Percentiles rank a stretch among this genome's conserved stretches.
These are phyloP conservation scores for Cutaneotrichosporon sp. DNA, from an alignment of 1,284 basidiomycete species.

Conservation along the genomic window DNA sequence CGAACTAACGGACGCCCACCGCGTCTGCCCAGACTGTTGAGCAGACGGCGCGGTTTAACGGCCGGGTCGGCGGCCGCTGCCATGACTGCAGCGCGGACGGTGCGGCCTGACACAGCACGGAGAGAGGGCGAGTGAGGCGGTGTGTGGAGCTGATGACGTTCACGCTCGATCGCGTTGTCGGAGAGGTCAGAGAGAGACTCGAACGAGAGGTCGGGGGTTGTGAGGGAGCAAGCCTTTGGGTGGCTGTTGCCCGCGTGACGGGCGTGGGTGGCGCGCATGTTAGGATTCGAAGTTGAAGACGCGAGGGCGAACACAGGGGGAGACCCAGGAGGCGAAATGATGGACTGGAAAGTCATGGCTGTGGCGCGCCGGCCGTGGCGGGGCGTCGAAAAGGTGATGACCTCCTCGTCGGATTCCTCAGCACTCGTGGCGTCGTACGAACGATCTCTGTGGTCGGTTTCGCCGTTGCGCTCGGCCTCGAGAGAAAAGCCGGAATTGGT, in stretches of 20 bases:
- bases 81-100: not conserved
- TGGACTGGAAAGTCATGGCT: not conserved
- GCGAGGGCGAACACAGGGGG: not conserved
- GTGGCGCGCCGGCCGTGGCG: constrained; percentile 1
- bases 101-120: not conserved
- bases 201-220: constrained; percentile 1
- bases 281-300: no score
- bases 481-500: not conserved
- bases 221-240: not conserved
- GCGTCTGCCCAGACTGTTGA: not conserved
- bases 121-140: no score
- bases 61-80: not conserved
- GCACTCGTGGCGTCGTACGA: not conserved
- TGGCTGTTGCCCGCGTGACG: no score
- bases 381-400: constrained; percentile 5
- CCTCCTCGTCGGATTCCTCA: constrained; percentile 5
- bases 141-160: not conserved
- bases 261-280: no score
- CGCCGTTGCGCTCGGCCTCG: not conserved
- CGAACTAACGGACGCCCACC: not conserved
- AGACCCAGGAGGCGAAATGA: not conserved
- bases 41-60: not conserved
- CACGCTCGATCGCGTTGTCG: not conserved
- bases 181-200: not conserved
- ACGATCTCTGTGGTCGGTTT: not conserved